Percentiles rank a stretch among this genome's conserved stretches.
Evolutionary conservation across 192 early-diverging fungal species (phyloP).

Genomic region (Thamnidium elegans): DNA sequence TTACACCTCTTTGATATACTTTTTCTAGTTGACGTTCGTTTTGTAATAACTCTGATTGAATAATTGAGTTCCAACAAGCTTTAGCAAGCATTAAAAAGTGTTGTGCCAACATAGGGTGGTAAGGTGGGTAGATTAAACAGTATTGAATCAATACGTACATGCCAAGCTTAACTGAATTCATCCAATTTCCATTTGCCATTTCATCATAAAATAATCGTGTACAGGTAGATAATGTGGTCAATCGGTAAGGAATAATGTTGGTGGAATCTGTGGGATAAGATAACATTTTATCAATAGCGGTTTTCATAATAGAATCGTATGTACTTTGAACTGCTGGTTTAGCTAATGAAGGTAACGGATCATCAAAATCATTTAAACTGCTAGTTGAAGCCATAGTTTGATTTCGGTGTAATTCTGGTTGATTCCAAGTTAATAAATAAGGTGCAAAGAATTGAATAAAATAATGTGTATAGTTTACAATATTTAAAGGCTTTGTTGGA

Average conservation of each 20-base stretch:
- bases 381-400: background rate
- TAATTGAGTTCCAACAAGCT: slow-evolving; percentile 32
- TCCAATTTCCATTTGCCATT: slow-evolving; percentile 27
- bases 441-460: slow-evolving; percentile 14
- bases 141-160: slow-evolving; percentile 31
- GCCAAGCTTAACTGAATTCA: slow-evolving; percentile 23
- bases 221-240: slow-evolving; percentile 10
- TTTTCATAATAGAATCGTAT: slow-evolving; percentile 9
- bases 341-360: slow-evolving; percentile 14
- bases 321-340: slow-evolving; percentile 10
- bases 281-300: background rate
- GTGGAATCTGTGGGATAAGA: slow-evolving; percentile 8
- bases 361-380: slow-evolving; percentile 14
- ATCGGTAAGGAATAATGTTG: slow-evolving; percentile 12
- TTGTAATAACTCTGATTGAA: slow-evolving; percentile 17
- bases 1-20: slow-evolving; percentile 24
- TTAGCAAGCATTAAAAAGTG: slow-evolving; percentile 28
- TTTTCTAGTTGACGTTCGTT: slow-evolving; percentile 18
- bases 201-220: slow-evolving; percentile 22
- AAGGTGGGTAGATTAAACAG: slow-evolving; percentile 29
- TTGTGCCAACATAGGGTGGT: slow-evolving; percentile 32
- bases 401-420: background rate
- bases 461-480: slow-evolving; percentile 19
- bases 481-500: background rate
- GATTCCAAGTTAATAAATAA: slow-evolving; percentile 15